Base-by-base conservation (phyloP, 805 yeast species). In the Suhomyces pyralidae region DNA sequence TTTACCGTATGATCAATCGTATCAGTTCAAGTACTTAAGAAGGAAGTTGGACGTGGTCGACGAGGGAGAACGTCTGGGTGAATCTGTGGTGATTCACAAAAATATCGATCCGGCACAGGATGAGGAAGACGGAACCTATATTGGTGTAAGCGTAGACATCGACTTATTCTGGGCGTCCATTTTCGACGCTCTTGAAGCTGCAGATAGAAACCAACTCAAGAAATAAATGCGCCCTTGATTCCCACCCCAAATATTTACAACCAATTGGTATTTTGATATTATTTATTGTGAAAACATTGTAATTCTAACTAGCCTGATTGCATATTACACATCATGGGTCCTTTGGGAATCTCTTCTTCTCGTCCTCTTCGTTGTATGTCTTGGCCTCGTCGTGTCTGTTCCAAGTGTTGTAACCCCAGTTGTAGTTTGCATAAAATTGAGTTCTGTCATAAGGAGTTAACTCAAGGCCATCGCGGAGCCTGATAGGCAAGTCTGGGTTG, bases 401-500 rank as follows among this genome's bases (percentile, higher is more conserved):
- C 17, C 59, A 73, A 40, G 68, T 67, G 45, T 60, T 65, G 55
- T 68, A 76, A 25, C 77, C 77, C 51, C 63, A 62, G 47, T 69
- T 63, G 40, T 47, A 55, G n/a, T 53, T 26, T 14, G 59, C 52
- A 60, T 80, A 80, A 57, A 79, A 79, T 0, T 65, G 59, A 5
- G 48, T 46, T 61, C 84, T 67, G 48, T 74, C 69, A 52, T 79
- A 78, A 4, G 60, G 62, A 8, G 65, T 69, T 55, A 79, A 65
- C 14, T 61, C 58, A 9, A 24, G 45, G 3, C 78, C 81, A 15
- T 73, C 62, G 25, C 70, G 65, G 42, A 82, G 51, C 55, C 82
- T 68, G 17, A 65, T 58, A 17, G 75, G 78, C 32, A 83, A 61
- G 60, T 83, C 87, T 1, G 86, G 86, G 66, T 82, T 83, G 25